A percentile compares a stretch with the other conserved stretches of the same genome.
These are phyloP conservation scores for Creolimax fragrantissima DNA, from an alignment of 78 protist genomes.

Conservation along the genomic window DNA sequence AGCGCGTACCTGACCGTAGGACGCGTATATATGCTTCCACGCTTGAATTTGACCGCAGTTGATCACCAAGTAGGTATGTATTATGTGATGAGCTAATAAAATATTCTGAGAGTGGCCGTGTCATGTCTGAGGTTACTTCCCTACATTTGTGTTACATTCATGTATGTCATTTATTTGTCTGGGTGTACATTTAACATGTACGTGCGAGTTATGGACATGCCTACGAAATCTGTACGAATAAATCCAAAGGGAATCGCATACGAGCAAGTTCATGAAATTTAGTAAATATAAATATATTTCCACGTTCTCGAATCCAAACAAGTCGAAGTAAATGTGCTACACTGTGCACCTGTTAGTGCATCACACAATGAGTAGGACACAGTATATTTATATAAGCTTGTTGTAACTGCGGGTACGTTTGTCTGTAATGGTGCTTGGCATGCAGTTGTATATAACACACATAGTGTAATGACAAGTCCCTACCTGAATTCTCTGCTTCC, in stretches of 20 bases:
- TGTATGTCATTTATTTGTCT: not conserved
- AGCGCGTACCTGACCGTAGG: too few species aligned
- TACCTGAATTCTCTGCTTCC: too few species aligned
- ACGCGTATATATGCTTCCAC: not conserved
- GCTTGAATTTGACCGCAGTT: not conserved
- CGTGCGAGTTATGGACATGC: not conserved
- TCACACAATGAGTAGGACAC: too few species aligned
- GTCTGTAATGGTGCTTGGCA: too few species aligned
- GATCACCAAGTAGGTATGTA: constrained; percentile 62
- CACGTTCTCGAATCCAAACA: too few species aligned
- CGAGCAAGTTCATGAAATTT: not conserved
- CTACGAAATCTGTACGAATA: not conserved
- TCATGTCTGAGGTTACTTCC: constrained; percentile 29
- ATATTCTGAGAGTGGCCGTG: constrained; percentile 62
- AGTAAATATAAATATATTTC: too few species aligned
- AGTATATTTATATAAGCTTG: too few species aligned
- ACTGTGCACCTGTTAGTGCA: too few species aligned
- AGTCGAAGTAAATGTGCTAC: too few species aligned
- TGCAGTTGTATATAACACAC: too few species aligned
- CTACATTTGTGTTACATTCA: not conserved
- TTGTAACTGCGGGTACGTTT: too few species aligned
- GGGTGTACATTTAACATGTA: not conserved
- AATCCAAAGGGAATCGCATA: not conserved
- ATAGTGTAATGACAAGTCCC: too few species aligned
- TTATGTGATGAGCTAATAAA: constrained; percentile 75